Evolutionary conservation across 2,329 filamentous ascomycete species (phyloP), one percentile per base, ranked within the genome.

Genomic region (Tolypocladium ophioglossoides): DNA sequence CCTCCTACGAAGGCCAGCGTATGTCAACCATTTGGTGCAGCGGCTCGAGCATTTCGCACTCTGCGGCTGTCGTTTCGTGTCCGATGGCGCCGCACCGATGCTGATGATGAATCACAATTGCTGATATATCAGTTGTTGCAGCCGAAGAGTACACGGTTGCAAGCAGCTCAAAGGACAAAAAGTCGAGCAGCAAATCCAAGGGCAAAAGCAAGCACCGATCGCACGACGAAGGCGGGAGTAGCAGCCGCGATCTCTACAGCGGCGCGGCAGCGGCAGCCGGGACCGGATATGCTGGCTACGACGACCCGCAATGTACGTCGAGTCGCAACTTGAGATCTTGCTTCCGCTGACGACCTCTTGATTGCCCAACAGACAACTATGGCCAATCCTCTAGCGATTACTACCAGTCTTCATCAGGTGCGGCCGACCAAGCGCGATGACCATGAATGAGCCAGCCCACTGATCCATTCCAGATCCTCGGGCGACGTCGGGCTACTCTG

Each of bases 151-250:
- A 56, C 32, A 56, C 55, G 1, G 44, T 56, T 12, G 40, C 51
- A n/a, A 46, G 50, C 30, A 39, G 38, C 22, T 35, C 52, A 24
- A 51, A 55, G 40, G 54, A 55, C 39, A 51, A 51, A 47, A 58
- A 44, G 44, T 51, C 56, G 14, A 40, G 34, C 18, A 48, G 44
- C 50, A 55, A 54, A 41, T 24, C 55, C 24, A 60, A 57, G 37
- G 35, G 34, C 47, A 59, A 56, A 41, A 46, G 54, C 22, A 58
- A 54, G 35, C 52, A 54, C n/a, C 58, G 58, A 2, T 20, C 54
- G 39, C 56, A 40, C 32, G 51, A 53, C 52, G 51, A 32, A 10
- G 44, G 35, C 12, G 51, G 40, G 10, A 20, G 10, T 5, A 48
- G 32, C 46, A n/a, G 18, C 18, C 50, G 38, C n/a, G 37, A 35